phyloP scores from a whole-genome alignment of 345 rosid species.

The Hibiscus mutabilis region DNA sequence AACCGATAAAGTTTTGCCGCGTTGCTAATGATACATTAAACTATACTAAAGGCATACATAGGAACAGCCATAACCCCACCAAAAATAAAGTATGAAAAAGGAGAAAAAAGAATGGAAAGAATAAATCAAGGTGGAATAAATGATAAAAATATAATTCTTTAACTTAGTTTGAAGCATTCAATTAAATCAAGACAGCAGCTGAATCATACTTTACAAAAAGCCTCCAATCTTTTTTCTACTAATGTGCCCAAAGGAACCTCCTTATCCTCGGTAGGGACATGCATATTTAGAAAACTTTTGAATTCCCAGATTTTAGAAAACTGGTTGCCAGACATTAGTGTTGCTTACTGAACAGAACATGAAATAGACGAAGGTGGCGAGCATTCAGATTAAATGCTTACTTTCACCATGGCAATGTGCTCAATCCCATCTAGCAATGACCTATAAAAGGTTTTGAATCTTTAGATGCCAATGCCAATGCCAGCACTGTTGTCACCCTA shows the following conservation, averaged over 20 bases:
- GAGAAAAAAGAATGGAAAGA: no score
- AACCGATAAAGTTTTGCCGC: background rate
- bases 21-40: background rate
- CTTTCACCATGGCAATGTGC: conserved; percentile 98
- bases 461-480: conserved; percentile 57
- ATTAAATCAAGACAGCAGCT: no score
- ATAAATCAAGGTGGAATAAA: no score
- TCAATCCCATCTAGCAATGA: conserved; percentile 85
- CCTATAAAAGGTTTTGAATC: conserved; percentile 70
- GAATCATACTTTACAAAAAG: no score
- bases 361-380: background rate
- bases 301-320: background rate
- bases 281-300: background rate
- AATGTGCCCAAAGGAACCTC: no score
- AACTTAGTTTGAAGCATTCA: no score
- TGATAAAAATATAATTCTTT: no score
- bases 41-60: no score
- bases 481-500: conserved; percentile 70
- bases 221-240: no score
- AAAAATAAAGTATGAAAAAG: no score
- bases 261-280: no score
- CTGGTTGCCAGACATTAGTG: background rate
- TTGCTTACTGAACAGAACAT: background rate
- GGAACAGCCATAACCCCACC: no score
- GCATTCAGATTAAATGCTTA: conserved; percentile 19